Base-by-base conservation (phyloP, 495 filamentous ascomycete genomes). In the Apodospora peruviana region DNA sequence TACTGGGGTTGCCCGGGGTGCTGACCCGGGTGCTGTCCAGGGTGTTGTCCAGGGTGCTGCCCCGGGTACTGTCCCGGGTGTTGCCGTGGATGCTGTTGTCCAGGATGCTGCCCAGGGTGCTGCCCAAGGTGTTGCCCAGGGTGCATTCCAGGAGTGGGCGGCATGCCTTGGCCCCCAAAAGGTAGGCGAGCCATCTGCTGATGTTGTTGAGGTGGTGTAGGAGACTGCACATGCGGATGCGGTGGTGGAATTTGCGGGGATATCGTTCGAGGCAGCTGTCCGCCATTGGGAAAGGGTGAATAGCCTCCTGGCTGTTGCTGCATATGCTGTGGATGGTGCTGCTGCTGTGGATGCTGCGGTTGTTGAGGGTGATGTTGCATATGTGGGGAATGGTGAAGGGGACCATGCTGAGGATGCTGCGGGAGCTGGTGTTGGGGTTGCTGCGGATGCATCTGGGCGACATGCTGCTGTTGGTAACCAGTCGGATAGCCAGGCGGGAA, bases 271-370 rank as follows among this genome's bases (percentile, higher is more conserved):
- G 54, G 58, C 57, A 66, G 59, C 34, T 52, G 62, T 14, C 51
- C 57, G 16, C 67, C 65, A 35, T 70, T 70, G 2, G 59, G 34
- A 42, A 65, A 66, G 9, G 59, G 55, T 14, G 58, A 45, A 42
- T 51, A 65, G 0, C 45, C 18, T 10, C 9, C 7, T 22, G 7
- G 19, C 19, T 21, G 43, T 14, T 38, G 42, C 17, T 55, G 60
- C 18, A 53, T 63, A n/a, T 62, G 56, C 19, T 60, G 56, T 19
- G 64, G 66, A 14, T 61, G 56, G 23, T 66, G 67, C 14, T 65
- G 66, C 12, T 61, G 56, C 24, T 66, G 67, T n/a, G 37, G 16
- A 5, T 55, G 58, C 17, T 48, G 64, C 17, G 66, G 55, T 11
- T 52, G 59, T 21, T 49, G 62, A 18, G 62, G 52, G 20, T 58